A percentile compares a stretch with the other conserved stretches of the same genome.
phyloP scores from a whole-genome alignment of 257 asterid genomes.

The Nicotiana otophora region DNA sequence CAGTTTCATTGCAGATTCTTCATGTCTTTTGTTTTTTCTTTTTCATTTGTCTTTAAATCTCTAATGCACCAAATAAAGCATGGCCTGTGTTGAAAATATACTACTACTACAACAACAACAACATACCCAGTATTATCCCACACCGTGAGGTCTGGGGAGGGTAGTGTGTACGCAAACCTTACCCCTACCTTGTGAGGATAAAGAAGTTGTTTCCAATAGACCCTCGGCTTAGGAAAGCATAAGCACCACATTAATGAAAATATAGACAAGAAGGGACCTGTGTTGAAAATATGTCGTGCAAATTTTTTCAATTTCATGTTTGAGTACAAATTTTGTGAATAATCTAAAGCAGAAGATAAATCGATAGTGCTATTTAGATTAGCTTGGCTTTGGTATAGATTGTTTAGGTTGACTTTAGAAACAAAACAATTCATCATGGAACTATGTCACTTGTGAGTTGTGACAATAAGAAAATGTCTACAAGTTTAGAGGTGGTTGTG shows the following conservation, averaged over 20 bases:
- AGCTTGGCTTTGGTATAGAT: background rate
- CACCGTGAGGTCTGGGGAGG: too few relatives aligned
- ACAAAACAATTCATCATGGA: background rate
- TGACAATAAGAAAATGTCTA: background rate
- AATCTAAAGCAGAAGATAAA: background rate
- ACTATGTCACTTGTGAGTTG: background rate
- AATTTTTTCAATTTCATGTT: background rate
- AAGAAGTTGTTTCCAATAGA: too few relatives aligned
- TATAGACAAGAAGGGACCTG: background rate
- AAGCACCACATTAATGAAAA: too few relatives aligned
- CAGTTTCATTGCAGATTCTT: background rate
- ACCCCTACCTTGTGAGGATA: too few relatives aligned
- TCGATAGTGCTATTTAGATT: background rate
- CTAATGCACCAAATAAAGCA: background rate
- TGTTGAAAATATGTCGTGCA: background rate
- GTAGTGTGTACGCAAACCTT: too few relatives aligned
- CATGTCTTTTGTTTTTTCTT: background rate
- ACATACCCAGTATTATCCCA: too few relatives aligned
- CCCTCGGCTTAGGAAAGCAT: too few relatives aligned
- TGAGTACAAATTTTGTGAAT: background rate
- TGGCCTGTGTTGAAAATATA: background rate
- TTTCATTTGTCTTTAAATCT: background rate
- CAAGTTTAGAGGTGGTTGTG: background rate
- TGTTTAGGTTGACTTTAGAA: background rate
- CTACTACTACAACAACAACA: too few relatives aligned